A percentile compares a stretch with the other conserved stretches of the same genome.
These are phyloP conservation scores for Rhizophagus prolifer DNA, from an alignment of 192 early-diverging fungal species.

Conservation along the genomic window DNA sequence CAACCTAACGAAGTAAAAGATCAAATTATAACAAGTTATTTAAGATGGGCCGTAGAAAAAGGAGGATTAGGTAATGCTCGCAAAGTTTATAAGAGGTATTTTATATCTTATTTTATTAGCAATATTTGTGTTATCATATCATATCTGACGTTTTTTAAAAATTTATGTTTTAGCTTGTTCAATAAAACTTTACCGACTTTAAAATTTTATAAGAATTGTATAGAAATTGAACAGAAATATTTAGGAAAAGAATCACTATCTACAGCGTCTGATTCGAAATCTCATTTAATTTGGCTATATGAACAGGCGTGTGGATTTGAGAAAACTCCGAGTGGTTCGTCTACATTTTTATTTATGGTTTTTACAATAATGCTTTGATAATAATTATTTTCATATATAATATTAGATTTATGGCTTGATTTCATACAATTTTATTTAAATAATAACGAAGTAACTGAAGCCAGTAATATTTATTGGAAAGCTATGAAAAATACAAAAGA, in stretches of 20 bases:
- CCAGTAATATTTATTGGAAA: neutral
- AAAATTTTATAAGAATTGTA: conserved; percentile 16
- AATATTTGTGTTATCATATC: neutral
- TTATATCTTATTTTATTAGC: neutral
- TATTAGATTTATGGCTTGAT: conserved; percentile 10
- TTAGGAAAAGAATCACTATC: neutral
- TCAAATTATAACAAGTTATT: neutral
- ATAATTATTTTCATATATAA: neutral
- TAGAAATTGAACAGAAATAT: conserved; percentile 11
- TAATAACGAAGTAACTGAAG: neutral
- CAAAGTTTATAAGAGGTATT: conserved; percentile 17
- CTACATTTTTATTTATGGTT: neutral
- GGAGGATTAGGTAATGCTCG: conserved; percentile 6
- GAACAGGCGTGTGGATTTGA: neutral
- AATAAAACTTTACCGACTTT: neutral
- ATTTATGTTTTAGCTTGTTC: neutral
- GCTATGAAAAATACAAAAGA: conserved; percentile 3
- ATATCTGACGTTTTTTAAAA: neutral
- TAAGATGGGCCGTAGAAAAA: neutral
- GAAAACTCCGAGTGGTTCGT: neutral
- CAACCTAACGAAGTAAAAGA: conserved; percentile 1
- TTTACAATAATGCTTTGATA: neutral
- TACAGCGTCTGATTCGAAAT: neutral
- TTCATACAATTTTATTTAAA: conserved; percentile 9
- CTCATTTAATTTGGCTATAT: conserved; percentile 10